A percentile compares a stretch with the other conserved stretches of the same genome.
These are phyloP conservation scores for Helotiales sp. DNA, from an alignment of 2,329 filamentous ascomycete species.

Conservation along the genomic window DNA sequence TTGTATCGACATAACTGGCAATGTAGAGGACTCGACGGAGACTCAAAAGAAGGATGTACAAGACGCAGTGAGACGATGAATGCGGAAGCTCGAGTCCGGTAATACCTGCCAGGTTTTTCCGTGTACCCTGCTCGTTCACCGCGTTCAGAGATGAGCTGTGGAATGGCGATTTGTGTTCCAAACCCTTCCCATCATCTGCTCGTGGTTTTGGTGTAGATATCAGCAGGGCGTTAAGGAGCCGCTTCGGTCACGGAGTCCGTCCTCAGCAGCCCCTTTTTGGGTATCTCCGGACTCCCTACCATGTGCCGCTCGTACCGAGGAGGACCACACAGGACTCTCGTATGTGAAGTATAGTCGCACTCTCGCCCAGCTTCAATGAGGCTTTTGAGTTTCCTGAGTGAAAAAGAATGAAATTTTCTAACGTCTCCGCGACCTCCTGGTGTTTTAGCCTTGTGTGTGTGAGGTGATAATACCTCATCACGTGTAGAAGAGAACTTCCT, in stretches of 20 bases:
- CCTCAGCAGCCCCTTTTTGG: not conserved
- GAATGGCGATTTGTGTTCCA: not conserved
- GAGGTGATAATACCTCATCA: conserved; percentile 3
- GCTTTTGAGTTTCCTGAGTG: not conserved
- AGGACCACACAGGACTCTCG: not conserved
- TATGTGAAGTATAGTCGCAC: not conserved
- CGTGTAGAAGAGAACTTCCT: not conserved
- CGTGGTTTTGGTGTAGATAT: not conserved
- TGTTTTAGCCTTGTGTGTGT: not conserved
- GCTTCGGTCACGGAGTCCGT: not conserved
- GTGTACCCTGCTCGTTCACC: not conserved
- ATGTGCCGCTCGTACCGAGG: not conserved
- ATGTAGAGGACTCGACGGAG: no score
- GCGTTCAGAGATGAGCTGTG: not conserved
- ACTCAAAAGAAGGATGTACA: not conserved
- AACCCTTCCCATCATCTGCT: not conserved
- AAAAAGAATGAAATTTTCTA: not conserved
- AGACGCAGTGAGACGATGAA: not conserved
- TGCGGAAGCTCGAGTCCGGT: not conserved
- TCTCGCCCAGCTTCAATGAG: not conserved
- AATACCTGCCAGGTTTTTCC: not conserved
- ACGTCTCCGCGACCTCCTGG: not conserved
- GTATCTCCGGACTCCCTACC: not conserved
- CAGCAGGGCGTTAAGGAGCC: not conserved
- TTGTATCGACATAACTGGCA: not conserved